These are phyloP conservation scores for Hypoxylon sp. DNA, from an alignment of 2,329 filamentous ascomycete genomes.

Conservation along the genomic window DNA sequence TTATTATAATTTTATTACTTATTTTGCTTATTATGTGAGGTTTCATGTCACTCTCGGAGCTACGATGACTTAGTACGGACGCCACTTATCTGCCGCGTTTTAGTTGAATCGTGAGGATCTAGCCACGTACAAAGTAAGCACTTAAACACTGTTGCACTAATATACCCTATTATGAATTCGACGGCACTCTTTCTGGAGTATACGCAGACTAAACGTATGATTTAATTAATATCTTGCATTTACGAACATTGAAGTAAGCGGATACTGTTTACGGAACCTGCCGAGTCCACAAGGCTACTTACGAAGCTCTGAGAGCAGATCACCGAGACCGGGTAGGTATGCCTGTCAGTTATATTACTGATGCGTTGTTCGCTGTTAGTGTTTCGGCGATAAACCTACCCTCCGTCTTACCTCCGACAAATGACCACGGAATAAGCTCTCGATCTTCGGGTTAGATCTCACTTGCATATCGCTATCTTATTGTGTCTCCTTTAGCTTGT, in stretches of 20 bases:
- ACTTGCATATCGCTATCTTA: neutral
- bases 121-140: neutral
- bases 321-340: neutral
- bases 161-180: neutral
- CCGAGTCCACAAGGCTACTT: neutral
- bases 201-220: neutral
- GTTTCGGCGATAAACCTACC: neutral
- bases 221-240: neutral
- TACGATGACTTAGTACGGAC: neutral
- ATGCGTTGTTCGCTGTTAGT: neutral
- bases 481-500: neutral
- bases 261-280: neutral
- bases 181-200: neutral
- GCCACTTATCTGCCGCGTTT: neutral
- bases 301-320: neutral
- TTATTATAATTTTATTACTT: conserved; percentile 4
- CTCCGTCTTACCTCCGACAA: neutral
- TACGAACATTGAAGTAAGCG: neutral
- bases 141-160: neutral
- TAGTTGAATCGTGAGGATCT: neutral
- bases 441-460: neutral
- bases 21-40: neutral
- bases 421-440: neutral
- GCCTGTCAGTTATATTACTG: neutral
- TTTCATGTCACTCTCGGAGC: neutral